Conservation (phyloP, 106 monocot genomes). For the Dactylorhiza incarnata region DNA sequence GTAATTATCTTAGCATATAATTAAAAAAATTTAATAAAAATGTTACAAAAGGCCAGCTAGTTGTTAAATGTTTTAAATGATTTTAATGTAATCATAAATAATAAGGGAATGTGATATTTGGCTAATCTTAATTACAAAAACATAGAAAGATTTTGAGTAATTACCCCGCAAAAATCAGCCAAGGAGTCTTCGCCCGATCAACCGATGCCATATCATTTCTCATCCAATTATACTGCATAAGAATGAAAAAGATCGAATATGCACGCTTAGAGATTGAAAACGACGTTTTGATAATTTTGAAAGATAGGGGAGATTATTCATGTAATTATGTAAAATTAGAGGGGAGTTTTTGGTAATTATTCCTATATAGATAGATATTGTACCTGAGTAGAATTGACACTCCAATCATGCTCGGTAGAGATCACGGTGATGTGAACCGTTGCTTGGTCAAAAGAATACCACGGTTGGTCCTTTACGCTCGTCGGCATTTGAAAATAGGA, state of each 20-base stretch:
- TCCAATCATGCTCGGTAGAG: slow-evolving; percentile 60
- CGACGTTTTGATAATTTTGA: too few species aligned
- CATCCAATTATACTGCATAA: slow-evolving; percentile 54
- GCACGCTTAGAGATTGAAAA: too few species aligned
- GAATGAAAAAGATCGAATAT: background rate
- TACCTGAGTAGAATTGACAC: slow-evolving; percentile 47
- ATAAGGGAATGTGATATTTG: background rate
- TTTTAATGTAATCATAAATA: too few species aligned
- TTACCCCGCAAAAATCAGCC: slow-evolving; percentile 73
- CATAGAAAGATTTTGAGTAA: background rate
- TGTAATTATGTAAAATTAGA: too few species aligned
- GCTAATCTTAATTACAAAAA: background rate
- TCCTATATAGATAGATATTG: background rate
- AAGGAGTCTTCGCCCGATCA: slow-evolving; percentile 53
- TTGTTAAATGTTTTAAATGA: background rate
- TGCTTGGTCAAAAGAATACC: slow-evolving; percentile 75
- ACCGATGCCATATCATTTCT: slow-evolving; percentile 42
- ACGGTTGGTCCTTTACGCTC: slow-evolving; percentile 37
- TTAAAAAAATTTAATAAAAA: too few species aligned
- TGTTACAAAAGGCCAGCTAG: too few species aligned
- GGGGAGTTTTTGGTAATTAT: too few species aligned
- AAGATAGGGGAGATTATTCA: background rate
- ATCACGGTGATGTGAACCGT: slow-evolving; percentile 62
- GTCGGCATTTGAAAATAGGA: slow-evolving; percentile 64
- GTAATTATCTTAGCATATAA: too few species aligned